A percentile compares a stretch with the other conserved stretches of the same genome.
Conservation (phyloP, 306 rosid species). For the Ceratonia siliqua region DNA sequence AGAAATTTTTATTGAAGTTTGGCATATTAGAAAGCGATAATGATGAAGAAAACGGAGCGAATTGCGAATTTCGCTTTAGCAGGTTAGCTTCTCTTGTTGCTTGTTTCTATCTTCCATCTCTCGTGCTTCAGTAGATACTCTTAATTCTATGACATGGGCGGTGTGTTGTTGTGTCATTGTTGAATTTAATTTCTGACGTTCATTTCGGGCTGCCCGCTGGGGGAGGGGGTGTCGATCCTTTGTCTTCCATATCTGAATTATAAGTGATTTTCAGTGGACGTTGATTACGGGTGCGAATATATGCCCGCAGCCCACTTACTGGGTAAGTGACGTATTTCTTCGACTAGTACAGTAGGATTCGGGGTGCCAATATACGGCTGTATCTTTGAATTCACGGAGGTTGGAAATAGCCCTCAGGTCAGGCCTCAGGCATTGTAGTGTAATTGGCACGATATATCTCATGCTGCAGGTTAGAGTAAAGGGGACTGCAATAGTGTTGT, state of each 20-base stretch:
- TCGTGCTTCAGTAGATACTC: background rate
- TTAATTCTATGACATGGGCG: background rate
- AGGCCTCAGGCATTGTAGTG: background rate
- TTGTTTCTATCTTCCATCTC: background rate
- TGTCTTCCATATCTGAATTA: background rate
- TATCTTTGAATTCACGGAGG: background rate
- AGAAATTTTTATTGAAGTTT: slow-evolving; percentile 10
- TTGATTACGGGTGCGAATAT: background rate
- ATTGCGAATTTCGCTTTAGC: slow-evolving; percentile 81
- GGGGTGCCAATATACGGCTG: background rate
- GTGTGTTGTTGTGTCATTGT: background rate
- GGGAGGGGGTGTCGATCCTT: background rate
- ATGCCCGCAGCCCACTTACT: background rate
- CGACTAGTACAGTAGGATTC: background rate
- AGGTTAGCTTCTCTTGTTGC: slow-evolving; percentile 43
- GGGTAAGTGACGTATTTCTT: background rate
- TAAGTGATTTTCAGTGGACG: background rate
- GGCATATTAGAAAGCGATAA: slow-evolving; percentile 8
- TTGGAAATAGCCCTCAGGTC: background rate
- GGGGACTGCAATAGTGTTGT: background rate
- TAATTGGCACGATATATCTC: background rate
- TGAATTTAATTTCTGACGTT: background rate
- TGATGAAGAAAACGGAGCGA: slow-evolving; percentile 75
- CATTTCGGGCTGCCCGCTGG: background rate
- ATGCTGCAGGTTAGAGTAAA: background rate